These are phyloP conservation scores for Tillandsia fasciculata DNA, from an alignment of 176 grass and related monocot species.

Conservation along the genomic window DNA sequence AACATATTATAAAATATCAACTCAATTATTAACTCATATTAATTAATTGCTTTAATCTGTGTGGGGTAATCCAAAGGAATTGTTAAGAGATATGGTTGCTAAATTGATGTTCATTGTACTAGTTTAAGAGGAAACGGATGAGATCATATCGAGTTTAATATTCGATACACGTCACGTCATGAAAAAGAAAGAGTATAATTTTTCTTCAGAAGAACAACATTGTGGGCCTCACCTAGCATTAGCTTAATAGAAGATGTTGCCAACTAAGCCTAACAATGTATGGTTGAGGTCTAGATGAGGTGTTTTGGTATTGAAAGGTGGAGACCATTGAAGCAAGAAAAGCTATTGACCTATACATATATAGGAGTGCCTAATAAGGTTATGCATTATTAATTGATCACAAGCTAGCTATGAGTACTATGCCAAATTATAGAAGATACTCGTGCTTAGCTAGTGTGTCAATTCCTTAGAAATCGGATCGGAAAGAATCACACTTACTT, in stretches of 20 bases:
- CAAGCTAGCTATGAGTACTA: not conserved
- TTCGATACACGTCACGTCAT: not conserved
- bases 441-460: not conserved
- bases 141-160: not conserved
- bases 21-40: not conserved
- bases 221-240: not conserved
- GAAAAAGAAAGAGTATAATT: not conserved
- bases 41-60: not conserved
- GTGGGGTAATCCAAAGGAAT: not conserved
- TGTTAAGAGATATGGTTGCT: not conserved
- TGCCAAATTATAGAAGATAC: not conserved
- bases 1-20: not conserved
- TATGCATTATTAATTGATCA: not conserved
- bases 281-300: not conserved
- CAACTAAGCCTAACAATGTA: not conserved
- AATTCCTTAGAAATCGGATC: not conserved
- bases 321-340: not conserved
- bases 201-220: not conserved
- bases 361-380: not conserved
- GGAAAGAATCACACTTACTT: not conserved
- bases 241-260: not conserved
- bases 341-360: not conserved
- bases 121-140: slow-evolving; percentile 1
- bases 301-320: not conserved
- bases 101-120: not conserved